Evolutionary conservation across 2,329 filamentous ascomycete genomes (phyloP), one percentile per base, ranked within the genome.

Genomic region (Fusarium torulosum): DNA sequence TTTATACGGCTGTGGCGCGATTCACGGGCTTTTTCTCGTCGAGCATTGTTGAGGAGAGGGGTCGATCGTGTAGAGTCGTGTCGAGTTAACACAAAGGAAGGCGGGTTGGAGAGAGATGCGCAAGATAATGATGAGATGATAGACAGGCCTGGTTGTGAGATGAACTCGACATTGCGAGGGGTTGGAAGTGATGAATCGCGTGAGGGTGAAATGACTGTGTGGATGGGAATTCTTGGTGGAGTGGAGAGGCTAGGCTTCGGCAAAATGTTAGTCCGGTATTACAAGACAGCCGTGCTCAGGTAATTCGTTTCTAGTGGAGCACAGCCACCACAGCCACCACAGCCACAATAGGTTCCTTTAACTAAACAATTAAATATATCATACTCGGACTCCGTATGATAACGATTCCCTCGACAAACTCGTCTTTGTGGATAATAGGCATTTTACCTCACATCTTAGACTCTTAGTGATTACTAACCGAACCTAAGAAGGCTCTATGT

Each of bases 1-100:
- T 59, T 60, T 59, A 59, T 23, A 59, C 33, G 57, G 57, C 44
- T 59, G 57, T 51, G 58, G 53, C 40, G 57, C 57, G 38, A 59
- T 40, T 15, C 20, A 59, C 33, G 17, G 38, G 25, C 27, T 3
- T 33, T 40, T 27, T 15, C 44, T 59, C 20, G 33, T 7, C 20
- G 2, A 44, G 38, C 44, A 37, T 50, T 50, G 21, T 11, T 44
- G 14, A 50, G 14, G 43, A 25, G 7, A 50, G 17, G 43, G 25
- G 19, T 17, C 43, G 43, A 20, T 27, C 43, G 43, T 17, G 17
- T 19, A 19, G 25, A 54, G 19, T 29, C 27, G 10, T 10, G 27
- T 29, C 27, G 27, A 4, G 10, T 29, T 13, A 10, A 13, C 11
- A 11, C 3, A 29, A 13, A 29, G 6, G 2, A 29, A 13, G 10